Evolutionary conservation across 208 protist species (phyloP).

Genomic region (Eutreptiella sp.): DNA sequence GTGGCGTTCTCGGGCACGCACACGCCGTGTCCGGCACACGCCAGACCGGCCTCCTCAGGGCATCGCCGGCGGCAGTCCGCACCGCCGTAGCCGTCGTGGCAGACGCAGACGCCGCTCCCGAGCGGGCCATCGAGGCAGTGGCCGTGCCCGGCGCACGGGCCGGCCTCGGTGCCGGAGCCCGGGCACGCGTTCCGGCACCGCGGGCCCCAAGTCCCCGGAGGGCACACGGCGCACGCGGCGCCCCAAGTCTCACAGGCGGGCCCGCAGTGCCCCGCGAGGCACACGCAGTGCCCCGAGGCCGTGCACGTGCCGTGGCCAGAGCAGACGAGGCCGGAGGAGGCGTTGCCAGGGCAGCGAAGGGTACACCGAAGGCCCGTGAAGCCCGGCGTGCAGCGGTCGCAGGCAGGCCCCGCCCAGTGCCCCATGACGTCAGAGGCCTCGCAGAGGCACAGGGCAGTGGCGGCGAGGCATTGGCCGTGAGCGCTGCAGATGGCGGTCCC

Average conservation of each 20-base stretch:
- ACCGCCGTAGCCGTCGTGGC: conserved; percentile 11
- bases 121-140: background rate
- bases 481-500: background rate
- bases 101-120: background rate
- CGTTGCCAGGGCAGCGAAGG: conserved; percentile 22
- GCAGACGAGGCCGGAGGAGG: conserved; percentile 1
- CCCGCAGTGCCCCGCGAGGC: conserved; percentile 26
- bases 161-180: background rate
- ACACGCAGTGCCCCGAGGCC: background rate
- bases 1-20: background rate
- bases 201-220: conserved; percentile 15
- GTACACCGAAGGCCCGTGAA: conserved; percentile 1
- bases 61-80: conserved; percentile 16
- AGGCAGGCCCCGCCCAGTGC: conserved; percentile 16
- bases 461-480: conserved; percentile 1
- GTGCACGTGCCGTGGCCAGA: conserved; percentile 11
- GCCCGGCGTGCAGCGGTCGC: conserved; percentile 11
- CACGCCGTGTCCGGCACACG: conserved; percentile 1
- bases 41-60: background rate
- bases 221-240: conserved; percentile 5
- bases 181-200: conserved; percentile 9
- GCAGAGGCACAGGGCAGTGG: conserved; percentile 31
- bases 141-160: conserved; percentile 15
- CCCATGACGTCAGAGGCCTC: conserved; percentile 18
- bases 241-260: conserved; percentile 18